phyloP scores from a whole-genome alignment of 352 stramenopile genomes.

The Globisporangium spiculum region DNA sequence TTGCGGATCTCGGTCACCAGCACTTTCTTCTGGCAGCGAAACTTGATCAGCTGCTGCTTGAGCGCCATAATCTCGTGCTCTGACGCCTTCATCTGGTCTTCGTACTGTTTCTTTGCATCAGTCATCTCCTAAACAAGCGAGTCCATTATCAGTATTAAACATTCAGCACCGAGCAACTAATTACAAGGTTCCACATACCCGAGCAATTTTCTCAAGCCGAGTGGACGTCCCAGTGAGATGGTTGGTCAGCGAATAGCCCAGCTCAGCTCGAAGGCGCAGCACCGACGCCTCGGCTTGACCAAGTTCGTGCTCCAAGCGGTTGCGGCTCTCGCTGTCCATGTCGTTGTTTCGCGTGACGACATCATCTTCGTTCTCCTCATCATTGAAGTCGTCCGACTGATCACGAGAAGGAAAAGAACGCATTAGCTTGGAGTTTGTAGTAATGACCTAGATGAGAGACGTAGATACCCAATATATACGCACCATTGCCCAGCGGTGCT shows the following conservation, averaged over 20 bases:
- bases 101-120: slow-evolving; percentile 62
- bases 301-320: slow-evolving; percentile 65
- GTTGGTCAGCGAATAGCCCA: slow-evolving; percentile 76
- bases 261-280: slow-evolving; percentile 64
- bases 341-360: slow-evolving; percentile 25
- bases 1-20: slow-evolving; percentile 78
- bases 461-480: neutral
- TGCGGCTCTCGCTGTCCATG: slow-evolving; percentile 45
- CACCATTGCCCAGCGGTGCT: slow-evolving; percentile 83
- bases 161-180: neutral
- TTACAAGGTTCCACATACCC: slow-evolving; percentile 22
- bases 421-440: neutral
- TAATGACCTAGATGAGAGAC: neutral
- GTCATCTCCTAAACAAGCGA: slow-evolving; percentile 48
- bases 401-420: neutral
- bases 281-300: slow-evolving; percentile 67
- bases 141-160: neutral
- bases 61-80: slow-evolving; percentile 53
- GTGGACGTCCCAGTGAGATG: slow-evolving; percentile 71
- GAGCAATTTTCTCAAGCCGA: slow-evolving; percentile 69
- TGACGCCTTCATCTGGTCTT: slow-evolving; percentile 54
- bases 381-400: slow-evolving; percentile 68
- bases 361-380: slow-evolving; percentile 28
- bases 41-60: slow-evolving; percentile 75
- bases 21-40: slow-evolving; percentile 72